phyloP scores from a whole-genome alignment of 2,329 filamentous ascomycete species.

The Macrophomina pseudophaseolina region DNA sequence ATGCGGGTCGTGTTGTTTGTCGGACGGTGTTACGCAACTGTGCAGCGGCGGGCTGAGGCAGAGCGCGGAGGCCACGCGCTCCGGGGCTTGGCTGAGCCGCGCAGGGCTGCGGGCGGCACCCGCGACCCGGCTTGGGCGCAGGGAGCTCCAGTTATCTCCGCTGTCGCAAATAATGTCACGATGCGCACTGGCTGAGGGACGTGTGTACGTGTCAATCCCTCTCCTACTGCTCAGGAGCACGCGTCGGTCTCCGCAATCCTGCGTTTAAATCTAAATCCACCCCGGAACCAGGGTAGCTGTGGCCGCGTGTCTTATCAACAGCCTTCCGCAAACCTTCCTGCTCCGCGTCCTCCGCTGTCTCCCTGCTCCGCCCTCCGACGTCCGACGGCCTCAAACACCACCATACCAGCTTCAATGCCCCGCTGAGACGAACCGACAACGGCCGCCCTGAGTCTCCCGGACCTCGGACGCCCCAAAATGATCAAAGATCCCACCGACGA shows the following conservation, averaged over 20 bases:
- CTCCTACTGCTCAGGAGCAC: slow-evolving; percentile 15
- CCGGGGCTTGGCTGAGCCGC: slow-evolving; percentile 12
- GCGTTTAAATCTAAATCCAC: not conserved
- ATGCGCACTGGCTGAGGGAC: slow-evolving; percentile 13
- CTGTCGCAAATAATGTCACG: slow-evolving; percentile 20
- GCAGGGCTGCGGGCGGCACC: slow-evolving; percentile 18
- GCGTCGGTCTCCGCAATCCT: slow-evolving; percentile 2
- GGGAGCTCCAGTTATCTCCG: slow-evolving; percentile 24
- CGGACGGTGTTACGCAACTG: slow-evolving; percentile 22
- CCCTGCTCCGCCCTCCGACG: not conserved
- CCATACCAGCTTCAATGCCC: slow-evolving; percentile 14
- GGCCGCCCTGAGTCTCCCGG: slow-evolving; percentile 18
- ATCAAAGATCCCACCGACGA: slow-evolving; percentile 42
- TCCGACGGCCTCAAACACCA: not conserved
- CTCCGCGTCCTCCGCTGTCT: not conserved
- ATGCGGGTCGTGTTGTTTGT: not conserved
- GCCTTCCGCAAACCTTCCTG: slow-evolving; percentile 1
- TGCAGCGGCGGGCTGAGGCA: slow-evolving; percentile 2
- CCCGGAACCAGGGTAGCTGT: not conserved
- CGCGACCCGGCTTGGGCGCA: slow-evolving; percentile 2
- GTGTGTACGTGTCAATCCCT: slow-evolving; percentile 22
- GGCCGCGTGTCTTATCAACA: slow-evolving; percentile 12
- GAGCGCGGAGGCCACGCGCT: slow-evolving; percentile 15
- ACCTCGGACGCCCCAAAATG: slow-evolving; percentile 22
- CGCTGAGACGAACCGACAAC: not conserved